Evolutionary conservation across 148 eudicot species (phyloP).

Genomic region (Vaccinium macrocarpon): DNA sequence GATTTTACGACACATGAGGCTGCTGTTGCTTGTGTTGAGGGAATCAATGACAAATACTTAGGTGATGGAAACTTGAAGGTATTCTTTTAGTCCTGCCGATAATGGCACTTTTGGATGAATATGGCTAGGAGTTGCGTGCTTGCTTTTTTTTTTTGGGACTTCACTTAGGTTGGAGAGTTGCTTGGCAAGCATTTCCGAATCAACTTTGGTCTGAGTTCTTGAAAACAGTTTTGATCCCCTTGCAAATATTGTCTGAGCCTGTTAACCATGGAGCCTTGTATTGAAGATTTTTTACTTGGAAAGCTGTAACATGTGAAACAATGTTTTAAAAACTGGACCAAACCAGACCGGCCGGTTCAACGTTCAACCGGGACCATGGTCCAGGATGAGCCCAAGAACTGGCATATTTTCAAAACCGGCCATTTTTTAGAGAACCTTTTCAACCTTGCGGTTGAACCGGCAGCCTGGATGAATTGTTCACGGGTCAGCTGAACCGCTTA

Average conservation of each 20-base stretch:
- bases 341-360: too few relatives aligned
- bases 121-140: neutral
- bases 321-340: too few relatives aligned
- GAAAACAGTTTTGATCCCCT: neutral
- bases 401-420: too few relatives aligned
- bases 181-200: neutral
- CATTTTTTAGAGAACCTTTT: too few relatives aligned
- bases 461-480: too few relatives aligned
- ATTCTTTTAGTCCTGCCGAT: conserved; percentile 10
- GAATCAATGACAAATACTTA: conserved; percentile 53
- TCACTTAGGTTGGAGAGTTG: neutral
- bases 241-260: neutral
- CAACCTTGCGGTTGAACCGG: too few relatives aligned
- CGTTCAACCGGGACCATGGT: too few relatives aligned
- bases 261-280: neutral
- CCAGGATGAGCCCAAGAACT: too few relatives aligned
- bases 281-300: conserved; percentile 1
- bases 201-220: neutral
- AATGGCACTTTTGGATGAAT: neutral
- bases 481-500: too few relatives aligned
- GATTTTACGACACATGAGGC: conserved; percentile 76
- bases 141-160: neutral
- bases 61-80: conserved; percentile 74
- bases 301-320: neutral
- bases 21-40: conserved; percentile 79